phyloP scores from a whole-genome alignment of 2,329 filamentous ascomycete genomes.

The Exophiala viscosa region DNA sequence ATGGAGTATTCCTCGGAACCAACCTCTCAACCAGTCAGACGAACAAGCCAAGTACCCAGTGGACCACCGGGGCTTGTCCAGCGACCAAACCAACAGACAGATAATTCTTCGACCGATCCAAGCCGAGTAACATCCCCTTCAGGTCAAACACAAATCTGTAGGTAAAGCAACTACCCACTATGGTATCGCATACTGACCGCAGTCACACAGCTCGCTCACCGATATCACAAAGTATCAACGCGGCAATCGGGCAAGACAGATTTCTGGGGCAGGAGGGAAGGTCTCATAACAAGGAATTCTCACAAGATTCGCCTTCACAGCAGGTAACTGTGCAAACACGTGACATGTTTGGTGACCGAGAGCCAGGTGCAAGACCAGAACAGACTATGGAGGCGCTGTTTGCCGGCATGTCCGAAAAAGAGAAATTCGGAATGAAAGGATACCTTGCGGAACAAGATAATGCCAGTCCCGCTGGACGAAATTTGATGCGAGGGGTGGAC shows the following conservation, averaged over 20 bases:
- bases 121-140: constrained; percentile 28
- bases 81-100: constrained; percentile 19
- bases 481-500: constrained; percentile 60
- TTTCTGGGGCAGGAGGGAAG: constrained; percentile 29
- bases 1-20: constrained; percentile 22
- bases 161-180: neutral
- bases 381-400: constrained; percentile 36
- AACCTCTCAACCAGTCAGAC: constrained; percentile 17
- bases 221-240: constrained; percentile 42
- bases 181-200: constrained; percentile 1
- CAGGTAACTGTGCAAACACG: constrained; percentile 24
- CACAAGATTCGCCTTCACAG: constrained; percentile 35
- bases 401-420: constrained; percentile 36
- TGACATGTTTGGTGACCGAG: constrained; percentile 34
- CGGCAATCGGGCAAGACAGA: constrained; percentile 39
- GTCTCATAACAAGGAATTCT: constrained; percentile 31
- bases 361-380: constrained; percentile 28
- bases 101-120: constrained; percentile 19
- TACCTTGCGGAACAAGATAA: constrained; percentile 51
- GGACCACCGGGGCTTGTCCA: constrained; percentile 25
- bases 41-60: constrained; percentile 18
- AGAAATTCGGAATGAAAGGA: constrained; percentile 59
- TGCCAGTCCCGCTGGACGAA: constrained; percentile 53
- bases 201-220: constrained; percentile 37
- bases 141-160: constrained; percentile 24